Base-by-base conservation (phyloP, 2,329 filamentous ascomycete genomes). In the Venturia pyrina region DNA sequence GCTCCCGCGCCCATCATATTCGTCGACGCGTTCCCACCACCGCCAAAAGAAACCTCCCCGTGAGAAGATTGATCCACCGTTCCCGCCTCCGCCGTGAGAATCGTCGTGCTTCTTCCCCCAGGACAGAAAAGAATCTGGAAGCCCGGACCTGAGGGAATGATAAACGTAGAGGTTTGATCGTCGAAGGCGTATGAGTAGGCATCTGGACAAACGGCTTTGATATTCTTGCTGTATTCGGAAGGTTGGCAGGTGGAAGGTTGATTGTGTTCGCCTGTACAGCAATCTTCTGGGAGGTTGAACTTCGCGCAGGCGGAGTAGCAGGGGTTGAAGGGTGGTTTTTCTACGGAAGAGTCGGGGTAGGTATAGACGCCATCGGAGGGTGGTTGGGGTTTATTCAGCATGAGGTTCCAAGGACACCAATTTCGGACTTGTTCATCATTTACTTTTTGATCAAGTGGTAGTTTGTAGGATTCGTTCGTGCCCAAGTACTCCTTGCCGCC, bases 331-430 rank as follows among this genome's bases (percentile, higher is more conserved):
- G 81, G 77, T 5, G 89, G 89, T 46, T 89, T 83, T 68, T 86
- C 75, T 48, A 93, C 85, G 66, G 85, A 83, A 77, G 89, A 87
- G 73, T 93, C 89, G 8, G 90, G 90, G 72, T 93, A 93, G 0
- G 89, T 87, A 71, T 91, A 93, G 24, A 93, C 82, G 37, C 89
- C 90, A 70, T 89, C 84, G n/a, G 85, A 85, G 13, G 89, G 89
- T 72, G 87, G 87, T 50, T 80, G 78, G 0, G 90, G 90, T 17
- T 85, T 85, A 65, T 83, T 83, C 28, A 85, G 81, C 70, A 92
- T 89, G 57, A 91, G 80, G 69, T 89, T 84, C 88, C 89, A 93
- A 0, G 90, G 91, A 76, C 91, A 96, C 91, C 90, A 96, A 65
- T 80, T 77, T 32, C 81, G 78, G 19, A 91, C 80, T 66, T 83